phyloP scores from a whole-genome alignment of 1,139 yeast species.

The Tardiomyces depauwii region DNA sequence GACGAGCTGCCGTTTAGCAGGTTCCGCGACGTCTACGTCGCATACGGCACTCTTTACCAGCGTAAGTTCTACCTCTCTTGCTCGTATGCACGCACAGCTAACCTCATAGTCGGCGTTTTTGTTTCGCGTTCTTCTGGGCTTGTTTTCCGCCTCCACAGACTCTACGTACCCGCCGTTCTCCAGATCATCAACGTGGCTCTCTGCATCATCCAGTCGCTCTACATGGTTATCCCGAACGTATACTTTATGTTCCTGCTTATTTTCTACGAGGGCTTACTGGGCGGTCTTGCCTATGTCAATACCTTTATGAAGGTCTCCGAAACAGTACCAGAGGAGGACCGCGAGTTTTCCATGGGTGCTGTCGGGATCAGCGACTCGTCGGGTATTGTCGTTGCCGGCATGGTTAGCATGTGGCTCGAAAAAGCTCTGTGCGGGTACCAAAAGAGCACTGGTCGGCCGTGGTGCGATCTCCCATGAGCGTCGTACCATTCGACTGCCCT shows the following conservation, averaged over 20 bases:
- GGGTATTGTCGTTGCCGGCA: constrained; percentile 76
- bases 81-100: constrained; percentile 1
- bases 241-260: constrained; percentile 53
- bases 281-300: constrained; percentile 84
- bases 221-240: constrained; percentile 48
- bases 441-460: constrained; percentile 28
- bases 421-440: constrained; percentile 62
- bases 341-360: constrained; percentile 90
- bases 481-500: too few species aligned
- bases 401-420: constrained; percentile 64
- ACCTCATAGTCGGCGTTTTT: constrained; percentile 56
- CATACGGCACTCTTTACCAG: constrained; percentile 88
- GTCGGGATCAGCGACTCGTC: constrained; percentile 87
- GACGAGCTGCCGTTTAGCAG: constrained; percentile 56
- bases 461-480: constrained; percentile 19
- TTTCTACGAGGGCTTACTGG: constrained; percentile 76
- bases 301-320: constrained; percentile 75
- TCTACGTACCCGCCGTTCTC: constrained; percentile 52
- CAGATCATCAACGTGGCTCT: constrained; percentile 58
- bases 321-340: constrained; percentile 37
- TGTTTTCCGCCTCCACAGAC: constrained; percentile 43
- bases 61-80: constrained; percentile 3
- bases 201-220: constrained; percentile 54
- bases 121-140: constrained; percentile 77
- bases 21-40: constrained; percentile 81